Percentiles rank a stretch among this genome's conserved stretches.
Conservation (phyloP, 1,284 basidiomycete species). For the Melampsora americana region DNA sequence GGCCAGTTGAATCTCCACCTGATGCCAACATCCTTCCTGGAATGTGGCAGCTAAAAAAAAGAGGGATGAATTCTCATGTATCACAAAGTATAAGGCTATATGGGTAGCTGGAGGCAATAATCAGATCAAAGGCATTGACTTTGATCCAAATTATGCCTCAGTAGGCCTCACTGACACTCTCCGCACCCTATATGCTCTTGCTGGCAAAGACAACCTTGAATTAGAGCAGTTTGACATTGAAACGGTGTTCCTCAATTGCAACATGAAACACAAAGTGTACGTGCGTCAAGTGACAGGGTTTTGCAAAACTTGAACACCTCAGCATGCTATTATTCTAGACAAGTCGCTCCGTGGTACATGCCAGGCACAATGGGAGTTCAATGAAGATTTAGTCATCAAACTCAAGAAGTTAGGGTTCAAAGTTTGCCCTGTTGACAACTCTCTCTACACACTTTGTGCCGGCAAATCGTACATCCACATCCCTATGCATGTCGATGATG, state of each 20-base stretch:
- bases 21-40: no score
- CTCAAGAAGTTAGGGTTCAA: no score
- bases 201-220: neutral
- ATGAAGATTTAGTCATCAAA: neutral
- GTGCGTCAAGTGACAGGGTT: neutral
- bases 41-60: no score
- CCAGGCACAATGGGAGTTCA: neutral
- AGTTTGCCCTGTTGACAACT: no score
- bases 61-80: no score
- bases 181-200: neutral
- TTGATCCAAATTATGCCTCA: neutral
- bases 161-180: neutral
- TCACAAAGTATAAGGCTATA: no score
- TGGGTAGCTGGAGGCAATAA: neutral
- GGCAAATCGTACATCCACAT: neutral
- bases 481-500: slow-evolving; percentile 1
- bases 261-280: neutral
- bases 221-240: neutral
- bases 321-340: neutral
- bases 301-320: neutral
- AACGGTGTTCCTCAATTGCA: neutral
- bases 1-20: no score
- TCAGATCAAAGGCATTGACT: neutral
- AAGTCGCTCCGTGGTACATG: no score
- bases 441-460: no score